Conservation (phyloP, 2,329 filamentous ascomycete species). For the Cercospora sojina region DNA sequence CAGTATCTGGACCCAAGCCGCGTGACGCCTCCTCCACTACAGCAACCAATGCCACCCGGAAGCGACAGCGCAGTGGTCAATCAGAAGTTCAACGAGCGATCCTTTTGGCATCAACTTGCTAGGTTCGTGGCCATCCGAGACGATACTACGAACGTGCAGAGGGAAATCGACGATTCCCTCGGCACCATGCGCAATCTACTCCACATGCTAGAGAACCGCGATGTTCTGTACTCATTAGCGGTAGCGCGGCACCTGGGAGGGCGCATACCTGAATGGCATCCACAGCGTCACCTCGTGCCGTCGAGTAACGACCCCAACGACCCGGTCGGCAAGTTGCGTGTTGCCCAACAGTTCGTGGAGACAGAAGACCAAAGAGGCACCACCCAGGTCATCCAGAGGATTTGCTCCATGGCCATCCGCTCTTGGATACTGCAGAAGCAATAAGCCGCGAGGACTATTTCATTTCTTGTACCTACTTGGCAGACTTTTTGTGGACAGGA, state of each 20-base stretch:
- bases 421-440: constrained; percentile 42
- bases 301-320: constrained; percentile 40
- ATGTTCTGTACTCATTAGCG: constrained; percentile 86
- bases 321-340: constrained; percentile 46
- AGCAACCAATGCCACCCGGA: constrained; percentile 28
- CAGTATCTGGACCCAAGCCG: constrained; percentile 64
- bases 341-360: constrained; percentile 51
- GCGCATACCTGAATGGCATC: constrained; percentile 49
- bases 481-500: constrained; percentile 5
- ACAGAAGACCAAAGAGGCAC: constrained; percentile 47
- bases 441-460: constrained; percentile 14
- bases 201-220: constrained; percentile 79
- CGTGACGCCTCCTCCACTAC: constrained; percentile 48
- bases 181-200: constrained; percentile 66
- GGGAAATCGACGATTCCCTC: constrained; percentile 65
- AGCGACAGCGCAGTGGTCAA: constrained; percentile 36
- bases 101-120: constrained; percentile 80
- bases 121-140: constrained; percentile 67
- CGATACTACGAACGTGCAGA: constrained; percentile 51
- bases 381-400: constrained; percentile 50
- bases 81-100: constrained; percentile 54
- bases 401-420: constrained; percentile 51
- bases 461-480: constrained; percentile 8
- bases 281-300: constrained; percentile 30
- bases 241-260: constrained; percentile 73